phyloP scores from a whole-genome alignment of 129 eudicot species.

The Oenanthe sinensis region DNA sequence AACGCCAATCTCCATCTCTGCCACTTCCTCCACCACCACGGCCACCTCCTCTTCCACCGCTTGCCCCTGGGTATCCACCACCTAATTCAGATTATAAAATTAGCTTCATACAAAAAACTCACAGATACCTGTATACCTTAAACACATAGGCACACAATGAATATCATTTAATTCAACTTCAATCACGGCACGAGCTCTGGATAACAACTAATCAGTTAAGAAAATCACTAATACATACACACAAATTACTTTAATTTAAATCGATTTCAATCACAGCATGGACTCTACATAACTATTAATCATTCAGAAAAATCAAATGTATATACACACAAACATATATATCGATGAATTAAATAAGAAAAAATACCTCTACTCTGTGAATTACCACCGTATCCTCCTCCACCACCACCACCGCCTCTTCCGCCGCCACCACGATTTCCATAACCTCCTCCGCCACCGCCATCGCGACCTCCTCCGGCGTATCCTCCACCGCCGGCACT shows the following conservation, averaged over 20 bases:
- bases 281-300: neutral
- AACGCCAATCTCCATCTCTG: slow-evolving; percentile 98
- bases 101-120: neutral
- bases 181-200: neutral
- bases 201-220: neutral
- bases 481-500: slow-evolving; percentile 34
- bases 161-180: neutral
- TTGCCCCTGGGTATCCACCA: slow-evolving; percentile 85
- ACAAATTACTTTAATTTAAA: neutral
- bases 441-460: slow-evolving; percentile 29
- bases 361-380: slow-evolving; percentile 43
- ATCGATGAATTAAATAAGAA: neutral
- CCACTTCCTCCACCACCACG: slow-evolving; percentile 92
- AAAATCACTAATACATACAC: neutral
- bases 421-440: slow-evolving; percentile 24
- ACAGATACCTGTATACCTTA: neutral
- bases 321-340: neutral
- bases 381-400: slow-evolving; percentile 33
- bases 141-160: neutral
- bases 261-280: neutral
- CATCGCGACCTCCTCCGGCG: slow-evolving; percentile 26
- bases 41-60: slow-evolving; percentile 54
- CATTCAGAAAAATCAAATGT: neutral
- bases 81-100: slow-evolving; percentile 21
- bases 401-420: slow-evolving; percentile 22